phyloP scores from a whole-genome alignment of 805 yeast species.

The Candida suzukii region DNA sequence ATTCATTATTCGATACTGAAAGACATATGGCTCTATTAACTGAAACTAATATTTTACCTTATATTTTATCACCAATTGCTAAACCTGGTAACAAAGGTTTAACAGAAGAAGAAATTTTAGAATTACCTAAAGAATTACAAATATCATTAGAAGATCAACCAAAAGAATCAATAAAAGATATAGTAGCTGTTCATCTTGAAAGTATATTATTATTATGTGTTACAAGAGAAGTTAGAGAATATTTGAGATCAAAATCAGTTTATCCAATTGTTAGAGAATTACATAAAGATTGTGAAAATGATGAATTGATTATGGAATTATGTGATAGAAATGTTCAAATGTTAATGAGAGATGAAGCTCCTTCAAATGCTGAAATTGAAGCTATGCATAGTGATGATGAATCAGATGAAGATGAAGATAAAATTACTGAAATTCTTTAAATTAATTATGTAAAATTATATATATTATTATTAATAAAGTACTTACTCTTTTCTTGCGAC shows the following conservation, averaged over 20 bases:
- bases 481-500: slow-evolving; percentile 15
- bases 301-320: slow-evolving; percentile 46
- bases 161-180: slow-evolving; percentile 65
- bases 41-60: slow-evolving; percentile 75
- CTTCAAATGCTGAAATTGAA: slow-evolving; percentile 35
- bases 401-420: slow-evolving; percentile 43
- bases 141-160: slow-evolving; percentile 65
- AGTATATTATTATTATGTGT: slow-evolving; percentile 74
- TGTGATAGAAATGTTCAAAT: slow-evolving; percentile 84
- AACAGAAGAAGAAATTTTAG: slow-evolving; percentile 77
- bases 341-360: slow-evolving; percentile 85
- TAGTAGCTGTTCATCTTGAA: slow-evolving; percentile 70
- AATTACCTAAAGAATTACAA: slow-evolving; percentile 84
- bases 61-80: slow-evolving; percentile 73
- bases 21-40: slow-evolving; percentile 53
- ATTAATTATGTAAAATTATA: neutral
- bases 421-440: slow-evolving; percentile 46
- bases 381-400: slow-evolving; percentile 38
- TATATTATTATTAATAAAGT: neutral
- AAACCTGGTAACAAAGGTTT: slow-evolving; percentile 50
- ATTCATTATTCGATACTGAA: slow-evolving; percentile 74
- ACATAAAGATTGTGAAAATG: slow-evolving; percentile 47
- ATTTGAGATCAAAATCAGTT: slow-evolving; percentile 71
- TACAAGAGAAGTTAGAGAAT: slow-evolving; percentile 65
- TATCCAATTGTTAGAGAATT: slow-evolving; percentile 84